Base-by-base conservation (phyloP, 306 rosid genomes). In the Begonia peltatifolia region DNA sequence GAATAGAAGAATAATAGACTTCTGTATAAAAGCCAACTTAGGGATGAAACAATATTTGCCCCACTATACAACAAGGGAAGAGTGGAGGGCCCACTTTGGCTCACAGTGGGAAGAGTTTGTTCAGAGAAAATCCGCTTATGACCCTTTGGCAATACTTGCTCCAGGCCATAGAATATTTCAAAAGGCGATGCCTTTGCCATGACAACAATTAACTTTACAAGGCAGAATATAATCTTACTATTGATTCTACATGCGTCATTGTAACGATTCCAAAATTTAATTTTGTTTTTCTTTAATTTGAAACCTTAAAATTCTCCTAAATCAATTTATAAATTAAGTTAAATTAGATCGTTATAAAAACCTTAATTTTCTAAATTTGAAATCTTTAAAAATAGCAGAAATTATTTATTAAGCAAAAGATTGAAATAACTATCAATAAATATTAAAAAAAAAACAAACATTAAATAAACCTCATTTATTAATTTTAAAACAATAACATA, bases 1-100 rank as follows among this genome's bases (percentile, higher is more conserved):
- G 64, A 90, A 90, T 76, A 81, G 61, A 57, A 83, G 84, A 77
- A 86, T 90, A 48, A 68, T 90, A 68, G 92, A 81, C 42, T 71
- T 72, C 71, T 86, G 99, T 74, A 71, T 77, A 71, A 80, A 72
- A 61, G 76, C 67, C 42, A 55, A 63, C 62, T 87, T 83, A 44
- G 95, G 94, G 69, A 78, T 67, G 25, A 90, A 86, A 82, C 95
- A 90, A 38, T 90, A 90, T 68, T 71, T 90, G 63, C 92, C 95
- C 53, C 90, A 90, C 69, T 79, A 78, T 73, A 74, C 42, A 22
- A 78, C 85, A 65, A 87, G 75, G 64, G 72, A 80, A 38, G 85
- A 76, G 30, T 90, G 99, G 99, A 23, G 63, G 81, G 80, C 54
- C 84, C 99, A 90, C 81, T 90, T 83, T 70, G 99, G 95, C 14